These are phyloP conservation scores for Kalmusia sp. DNA, from an alignment of 2,329 filamentous ascomycete genomes.

Conservation along the genomic window DNA sequence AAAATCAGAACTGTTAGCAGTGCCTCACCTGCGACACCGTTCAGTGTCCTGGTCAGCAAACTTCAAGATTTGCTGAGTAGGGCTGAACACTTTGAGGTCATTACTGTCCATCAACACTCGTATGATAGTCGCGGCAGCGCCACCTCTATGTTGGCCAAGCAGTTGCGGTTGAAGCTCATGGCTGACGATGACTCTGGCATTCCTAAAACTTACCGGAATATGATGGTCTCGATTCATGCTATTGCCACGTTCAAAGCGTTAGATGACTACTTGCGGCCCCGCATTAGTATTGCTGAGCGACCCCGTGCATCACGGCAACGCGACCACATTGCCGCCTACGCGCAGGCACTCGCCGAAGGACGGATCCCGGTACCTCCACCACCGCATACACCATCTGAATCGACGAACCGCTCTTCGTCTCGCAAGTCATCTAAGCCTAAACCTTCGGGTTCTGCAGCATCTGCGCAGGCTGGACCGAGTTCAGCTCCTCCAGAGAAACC, in stretches of 20 bases:
- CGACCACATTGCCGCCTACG: constrained; percentile 76
- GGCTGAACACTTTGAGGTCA: constrained; percentile 96
- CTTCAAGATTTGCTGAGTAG: constrained; percentile 94
- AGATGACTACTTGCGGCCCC: constrained; percentile 91
- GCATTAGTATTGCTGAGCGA: constrained; percentile 82
- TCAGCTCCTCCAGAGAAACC: constrained; percentile 66
- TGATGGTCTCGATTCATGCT: constrained; percentile 98
- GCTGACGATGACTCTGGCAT: constrained; percentile 93
- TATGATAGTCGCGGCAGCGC: constrained; percentile 91
- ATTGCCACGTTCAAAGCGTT: constrained; percentile 97
- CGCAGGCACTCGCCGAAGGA: constrained; percentile 68
- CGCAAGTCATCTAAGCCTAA: constrained; percentile 43
- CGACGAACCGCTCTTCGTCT: constrained; percentile 33
- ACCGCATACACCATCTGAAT: constrained; percentile 42
- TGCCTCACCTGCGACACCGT: constrained; percentile 79
- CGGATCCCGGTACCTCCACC: constrained; percentile 41
- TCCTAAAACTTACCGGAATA: constrained; percentile 84
- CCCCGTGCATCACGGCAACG: constrained; percentile 66
- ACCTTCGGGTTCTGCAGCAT: constrained; percentile 43
- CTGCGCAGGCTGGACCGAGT: constrained; percentile 53
- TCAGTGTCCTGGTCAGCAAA: constrained; percentile 91
- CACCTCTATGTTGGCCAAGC: constrained; percentile 94
- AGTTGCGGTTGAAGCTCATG: constrained; percentile 85
- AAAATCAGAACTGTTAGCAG: constrained; percentile 70
- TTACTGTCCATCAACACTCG: constrained; percentile 92